A percentile compares a stretch with the other conserved stretches of the same genome.
Evolutionary conservation across 2,329 filamentous ascomycete genomes (phyloP).

Genomic region (Colletotrichum brevisporum): DNA sequence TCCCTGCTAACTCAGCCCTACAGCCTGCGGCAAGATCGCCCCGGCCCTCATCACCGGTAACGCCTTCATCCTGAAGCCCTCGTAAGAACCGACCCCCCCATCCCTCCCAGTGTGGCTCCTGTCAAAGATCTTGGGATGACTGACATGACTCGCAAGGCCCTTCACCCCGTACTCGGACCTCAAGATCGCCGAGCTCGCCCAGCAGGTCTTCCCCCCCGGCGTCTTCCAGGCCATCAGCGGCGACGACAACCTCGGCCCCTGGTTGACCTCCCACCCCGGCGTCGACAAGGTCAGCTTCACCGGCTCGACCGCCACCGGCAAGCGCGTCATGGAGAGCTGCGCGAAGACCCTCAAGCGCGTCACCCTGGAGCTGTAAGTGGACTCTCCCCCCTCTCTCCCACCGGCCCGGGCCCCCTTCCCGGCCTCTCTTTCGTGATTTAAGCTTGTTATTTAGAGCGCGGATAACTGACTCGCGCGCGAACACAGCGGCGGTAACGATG

Average conservation of each 20-base stretch:
- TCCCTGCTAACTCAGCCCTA: neutral
- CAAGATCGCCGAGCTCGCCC: slow-evolving; percentile 71
- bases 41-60: slow-evolving; percentile 72
- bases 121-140: neutral
- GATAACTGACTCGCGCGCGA: slow-evolving; percentile 11
- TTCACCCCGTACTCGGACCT: slow-evolving; percentile 71
- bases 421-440: neutral
- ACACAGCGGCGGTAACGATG: slow-evolving; percentile 69
- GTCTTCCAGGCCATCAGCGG: slow-evolving; percentile 74
- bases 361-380: slow-evolving; percentile 66
- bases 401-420: too few relatives aligned
- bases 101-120: neutral
- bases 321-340: slow-evolving; percentile 71
- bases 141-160: slow-evolving; percentile 49
- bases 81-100: slow-evolving; percentile 42
- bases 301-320: slow-evolving; percentile 72
- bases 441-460: neutral
- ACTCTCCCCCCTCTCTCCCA: slow-evolving; percentile 40
- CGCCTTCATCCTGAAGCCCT: slow-evolving; percentile 69
- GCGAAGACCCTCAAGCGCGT: slow-evolving; percentile 71
- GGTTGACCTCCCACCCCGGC: slow-evolving; percentile 70
- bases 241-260: slow-evolving; percentile 71
- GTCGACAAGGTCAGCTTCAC: slow-evolving; percentile 76
- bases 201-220: slow-evolving; percentile 71
- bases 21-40: slow-evolving; percentile 66